These are phyloP conservation scores for Gryganskiella cystojenkinii DNA, from an alignment of 192 early-diverging fungal species.

Conservation along the genomic window DNA sequence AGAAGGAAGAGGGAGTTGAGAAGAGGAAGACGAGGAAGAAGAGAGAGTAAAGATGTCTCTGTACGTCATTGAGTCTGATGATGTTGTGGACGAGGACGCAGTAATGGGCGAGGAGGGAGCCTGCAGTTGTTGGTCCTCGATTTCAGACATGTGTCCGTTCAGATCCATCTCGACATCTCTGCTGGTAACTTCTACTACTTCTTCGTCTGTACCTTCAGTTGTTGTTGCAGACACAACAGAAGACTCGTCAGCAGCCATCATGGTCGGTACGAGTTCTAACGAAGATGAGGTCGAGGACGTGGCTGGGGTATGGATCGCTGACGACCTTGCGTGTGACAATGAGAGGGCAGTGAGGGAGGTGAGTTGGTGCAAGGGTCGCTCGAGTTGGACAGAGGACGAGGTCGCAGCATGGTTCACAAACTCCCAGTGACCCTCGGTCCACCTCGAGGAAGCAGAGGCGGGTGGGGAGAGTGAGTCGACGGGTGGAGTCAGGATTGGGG, in stretches of 20 bases:
- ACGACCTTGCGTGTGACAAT: conserved; percentile 1
- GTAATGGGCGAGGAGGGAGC: too few relatives aligned
- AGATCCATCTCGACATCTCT: too few relatives aligned
- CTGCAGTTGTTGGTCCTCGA: too few relatives aligned
- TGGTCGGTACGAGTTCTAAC: background rate
- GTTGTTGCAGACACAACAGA: background rate
- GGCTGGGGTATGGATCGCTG: background rate
- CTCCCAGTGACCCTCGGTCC: conserved; percentile 38
- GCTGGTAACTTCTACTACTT: too few relatives aligned
- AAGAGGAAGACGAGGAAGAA: background rate
- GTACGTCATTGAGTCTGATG: too few relatives aligned
- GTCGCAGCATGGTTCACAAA: conserved; percentile 42
- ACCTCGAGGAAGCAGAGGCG: conserved; percentile 25
- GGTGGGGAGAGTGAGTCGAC: conserved; percentile 47
- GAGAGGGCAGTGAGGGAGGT: background rate
- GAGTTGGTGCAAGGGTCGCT: conserved; percentile 6
- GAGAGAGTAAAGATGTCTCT: background rate
- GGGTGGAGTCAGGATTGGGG: conserved; percentile 48
- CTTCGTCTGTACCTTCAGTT: too few relatives aligned
- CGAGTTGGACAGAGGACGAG: conserved; percentile 24
- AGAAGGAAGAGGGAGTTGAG: too few relatives aligned
- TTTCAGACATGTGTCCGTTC: too few relatives aligned
- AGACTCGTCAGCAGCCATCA: background rate
- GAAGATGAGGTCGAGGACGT: background rate
- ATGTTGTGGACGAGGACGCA: too few relatives aligned